Percentiles rank a stretch among this genome's conserved stretches.
Conservation (phyloP, 148 eudicot genomes). For the Cornus kousa region DNA sequence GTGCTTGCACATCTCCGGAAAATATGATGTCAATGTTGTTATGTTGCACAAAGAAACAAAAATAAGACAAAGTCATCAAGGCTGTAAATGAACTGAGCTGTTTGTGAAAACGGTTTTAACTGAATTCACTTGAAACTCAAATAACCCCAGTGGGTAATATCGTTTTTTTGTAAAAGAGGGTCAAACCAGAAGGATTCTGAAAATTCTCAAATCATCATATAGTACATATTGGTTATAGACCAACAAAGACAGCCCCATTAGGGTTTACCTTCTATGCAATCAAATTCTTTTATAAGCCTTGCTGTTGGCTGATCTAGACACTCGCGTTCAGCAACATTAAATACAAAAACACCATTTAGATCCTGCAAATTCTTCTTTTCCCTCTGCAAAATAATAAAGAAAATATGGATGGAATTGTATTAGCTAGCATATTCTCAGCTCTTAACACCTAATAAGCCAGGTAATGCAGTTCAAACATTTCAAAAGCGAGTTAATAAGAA, state of each 20-base stretch:
- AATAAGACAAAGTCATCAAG: no score
- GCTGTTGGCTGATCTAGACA: constrained; percentile 83
- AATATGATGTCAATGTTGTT: no score
- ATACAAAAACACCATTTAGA: constrained; percentile 69
- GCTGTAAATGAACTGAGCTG: no score
- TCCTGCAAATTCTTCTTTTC: constrained; percentile 94
- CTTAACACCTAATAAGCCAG: neutral
- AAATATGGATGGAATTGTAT: neutral
- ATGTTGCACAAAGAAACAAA: no score
- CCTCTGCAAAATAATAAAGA: constrained; percentile 42
- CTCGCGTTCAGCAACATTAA: constrained; percentile 74
- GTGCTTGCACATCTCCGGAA: no score
- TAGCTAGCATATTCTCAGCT: neutral
- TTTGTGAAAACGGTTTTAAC: neutral
- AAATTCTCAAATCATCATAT: neutral
- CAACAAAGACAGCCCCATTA: neutral
- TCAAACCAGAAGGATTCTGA: neutral
- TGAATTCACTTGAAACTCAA: neutral
- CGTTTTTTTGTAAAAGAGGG: neutral
- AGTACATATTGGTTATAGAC: neutral
- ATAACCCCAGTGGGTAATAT: neutral
- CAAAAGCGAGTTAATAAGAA: neutral
- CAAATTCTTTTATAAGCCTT: constrained; percentile 81
- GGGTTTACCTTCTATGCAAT: constrained; percentile 63
- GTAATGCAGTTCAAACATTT: neutral